These are phyloP conservation scores for Bruguiera sexangula DNA, from an alignment of 345 rosid genomes.

Conservation along the genomic window DNA sequence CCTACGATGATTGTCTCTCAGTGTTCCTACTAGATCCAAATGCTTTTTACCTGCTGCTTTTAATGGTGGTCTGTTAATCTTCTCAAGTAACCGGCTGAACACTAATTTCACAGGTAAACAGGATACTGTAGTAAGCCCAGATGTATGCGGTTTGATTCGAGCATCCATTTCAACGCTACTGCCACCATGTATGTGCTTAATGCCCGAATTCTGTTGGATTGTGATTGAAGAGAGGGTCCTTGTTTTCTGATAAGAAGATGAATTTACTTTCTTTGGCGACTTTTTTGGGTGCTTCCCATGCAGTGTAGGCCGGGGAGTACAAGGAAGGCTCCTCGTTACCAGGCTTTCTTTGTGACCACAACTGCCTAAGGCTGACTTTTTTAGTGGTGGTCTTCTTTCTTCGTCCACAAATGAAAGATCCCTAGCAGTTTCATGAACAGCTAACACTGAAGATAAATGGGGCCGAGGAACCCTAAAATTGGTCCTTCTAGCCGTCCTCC, in stretches of 20 bases:
- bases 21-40: conserved; percentile 32
- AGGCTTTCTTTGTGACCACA: conserved; percentile 40
- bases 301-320: conserved; percentile 36
- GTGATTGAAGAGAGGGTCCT: conserved; percentile 80
- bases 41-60: conserved; percentile 51
- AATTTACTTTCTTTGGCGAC: conserved; percentile 51
- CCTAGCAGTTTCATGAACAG: conserved; percentile 36
- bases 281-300: conserved; percentile 50
- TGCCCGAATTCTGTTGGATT: conserved; percentile 44
- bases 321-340: conserved; percentile 40
- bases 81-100: conserved; percentile 96
- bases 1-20: conserved; percentile 39
- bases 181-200: conserved; percentile 29
- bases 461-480: conserved; percentile 77
- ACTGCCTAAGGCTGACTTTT: conserved; percentile 36
- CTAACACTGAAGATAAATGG: conserved; percentile 43
- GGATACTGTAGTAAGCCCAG: conserved; percentile 80
- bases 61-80: conserved; percentile 93
- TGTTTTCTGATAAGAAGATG: conserved; percentile 68
- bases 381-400: conserved; percentile 40
- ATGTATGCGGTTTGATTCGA: conserved; percentile 59
- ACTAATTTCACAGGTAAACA: conserved; percentile 96
- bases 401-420: conserved; percentile 34
- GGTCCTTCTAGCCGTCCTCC: conserved; percentile 93
- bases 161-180: conserved; percentile 42